Percentiles rank a stretch among this genome's conserved stretches.
Conservation (phyloP, 1,284 basidiomycete genomes). For the Rhodofomes roseus region DNA sequence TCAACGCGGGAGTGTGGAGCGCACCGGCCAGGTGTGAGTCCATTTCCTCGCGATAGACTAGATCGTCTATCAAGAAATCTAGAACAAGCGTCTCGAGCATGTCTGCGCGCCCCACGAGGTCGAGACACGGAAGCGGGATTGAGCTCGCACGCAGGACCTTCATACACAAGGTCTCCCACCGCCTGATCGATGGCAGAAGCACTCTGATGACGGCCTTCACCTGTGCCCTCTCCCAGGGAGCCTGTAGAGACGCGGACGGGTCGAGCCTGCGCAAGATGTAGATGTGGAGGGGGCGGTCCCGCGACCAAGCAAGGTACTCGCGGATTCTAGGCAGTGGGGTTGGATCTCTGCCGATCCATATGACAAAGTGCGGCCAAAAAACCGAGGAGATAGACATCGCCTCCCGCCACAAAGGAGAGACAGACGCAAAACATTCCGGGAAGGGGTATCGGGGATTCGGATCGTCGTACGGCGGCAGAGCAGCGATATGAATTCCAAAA, state of each 20-base stretch:
- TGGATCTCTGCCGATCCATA: not conserved
- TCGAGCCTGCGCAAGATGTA: not conserved
- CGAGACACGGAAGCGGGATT: not conserved
- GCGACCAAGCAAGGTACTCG: not conserved
- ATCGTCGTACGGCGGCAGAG: no score
- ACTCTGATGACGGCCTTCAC: not conserved
- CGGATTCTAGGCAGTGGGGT: not conserved
- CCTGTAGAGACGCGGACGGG: not conserved
- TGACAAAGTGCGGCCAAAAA: slow-evolving; percentile 1
- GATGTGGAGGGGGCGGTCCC: not conserved
- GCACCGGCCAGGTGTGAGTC: no score
- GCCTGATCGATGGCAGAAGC: not conserved
- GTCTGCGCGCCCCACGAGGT: not conserved
- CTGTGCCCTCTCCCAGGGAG: not conserved
- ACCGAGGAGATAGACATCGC: not conserved
- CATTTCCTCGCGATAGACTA: no score
- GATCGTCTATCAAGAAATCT: not conserved
- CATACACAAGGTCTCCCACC: not conserved
- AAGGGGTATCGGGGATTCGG: not conserved
- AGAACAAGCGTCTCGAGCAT: not conserved
- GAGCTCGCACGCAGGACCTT: not conserved
- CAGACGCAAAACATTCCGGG: not conserved
- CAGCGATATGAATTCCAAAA: no score
- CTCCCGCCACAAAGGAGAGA: not conserved
- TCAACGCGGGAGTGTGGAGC: not conserved